Base-by-base conservation (phyloP, 495 filamentous ascomycete species). In the Aspergillus egyptiacus region DNA sequence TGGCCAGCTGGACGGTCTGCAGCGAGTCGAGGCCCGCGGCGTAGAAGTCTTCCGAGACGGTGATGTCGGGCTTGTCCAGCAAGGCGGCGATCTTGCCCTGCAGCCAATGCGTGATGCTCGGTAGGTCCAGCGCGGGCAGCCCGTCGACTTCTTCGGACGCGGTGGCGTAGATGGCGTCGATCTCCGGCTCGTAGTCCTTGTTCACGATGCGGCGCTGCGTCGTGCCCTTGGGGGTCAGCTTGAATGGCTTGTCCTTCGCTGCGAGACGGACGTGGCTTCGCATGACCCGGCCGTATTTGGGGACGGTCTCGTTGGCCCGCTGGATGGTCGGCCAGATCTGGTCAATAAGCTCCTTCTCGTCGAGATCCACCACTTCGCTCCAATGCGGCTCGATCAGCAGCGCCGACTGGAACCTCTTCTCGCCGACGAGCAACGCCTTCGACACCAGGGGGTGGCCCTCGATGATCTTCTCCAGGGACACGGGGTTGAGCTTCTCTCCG, bases 401-500 rank as follows among this genome's bases (percentile, higher is more conserved):
- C 7, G 49, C 58, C 24, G 61, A 38, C 6, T 58, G 59, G 34
- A 64, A 62, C 5, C 42, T 28, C 2, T 41, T 24, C 14, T 65
- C 53, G 6, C 81, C 81, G 13, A 76, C 70, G 1, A 83, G 72
- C 2, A 82, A 19, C 0, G 72, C 79, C 0, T 71, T 67, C 11
- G 62, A 67, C n/a, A 83, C 61, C 10, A 55, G 50, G 2, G 75
- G 68, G 46, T 79, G 73, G 10, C 53, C 63, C 25, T 51, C 47
- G 10, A 85, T 50, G 5, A 56, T 62, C 6, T 58, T 50, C 51
- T 85, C 81, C 6, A 81, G 70, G 3, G 62, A 61, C 6, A 76
- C 60, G 1, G 80, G 79, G 51, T 82, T 80, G 5, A 81, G 56
- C 59, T 82, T 85, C 61, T 82, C 78, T 20, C 76, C 80, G 57